These are phyloP conservation scores for Nasturtium officinale DNA, from an alignment of 345 rosid species.

Conservation along the genomic window DNA sequence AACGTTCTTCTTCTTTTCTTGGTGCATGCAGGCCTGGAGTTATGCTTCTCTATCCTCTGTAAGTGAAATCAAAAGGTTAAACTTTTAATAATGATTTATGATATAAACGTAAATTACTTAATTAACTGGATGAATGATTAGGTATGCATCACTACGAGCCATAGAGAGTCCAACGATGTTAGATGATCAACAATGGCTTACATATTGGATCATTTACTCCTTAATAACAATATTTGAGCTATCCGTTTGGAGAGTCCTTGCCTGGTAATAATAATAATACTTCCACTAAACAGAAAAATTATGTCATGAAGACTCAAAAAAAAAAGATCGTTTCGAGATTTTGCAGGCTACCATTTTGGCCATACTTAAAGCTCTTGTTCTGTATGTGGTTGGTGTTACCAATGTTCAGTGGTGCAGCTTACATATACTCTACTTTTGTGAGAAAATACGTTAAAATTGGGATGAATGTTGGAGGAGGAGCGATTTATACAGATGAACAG, in stretches of 20 bases:
- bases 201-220: constrained; percentile 94
- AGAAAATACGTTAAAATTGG: constrained; percentile 69
- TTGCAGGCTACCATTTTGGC: constrained; percentile 88
- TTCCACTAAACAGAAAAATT: not conserved
- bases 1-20: not conserved
- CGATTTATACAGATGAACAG: constrained; percentile 58
- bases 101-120: not conserved
- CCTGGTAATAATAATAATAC: constrained; percentile 55
- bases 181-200: constrained; percentile 96
- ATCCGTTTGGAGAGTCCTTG: constrained; percentile 61
- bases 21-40: constrained; percentile 68
- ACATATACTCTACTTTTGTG: constrained; percentile 63
- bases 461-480: constrained; percentile 45
- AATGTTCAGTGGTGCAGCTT: constrained; percentile 84
- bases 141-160: constrained; percentile 88
- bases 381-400: constrained; percentile 93
- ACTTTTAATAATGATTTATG: not conserved
- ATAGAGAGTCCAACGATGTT: constrained; percentile 81
- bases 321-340: not conserved
- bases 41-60: constrained; percentile 92
- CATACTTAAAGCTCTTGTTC: constrained; percentile 68
- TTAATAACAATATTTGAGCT: constrained; percentile 76
- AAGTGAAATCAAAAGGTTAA: constrained; percentile 41
- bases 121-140: constrained; percentile 32
- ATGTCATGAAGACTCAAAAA: not conserved